phyloP scores from a whole-genome alignment of 306 rosid species.

The Cercis canadensis region DNA sequence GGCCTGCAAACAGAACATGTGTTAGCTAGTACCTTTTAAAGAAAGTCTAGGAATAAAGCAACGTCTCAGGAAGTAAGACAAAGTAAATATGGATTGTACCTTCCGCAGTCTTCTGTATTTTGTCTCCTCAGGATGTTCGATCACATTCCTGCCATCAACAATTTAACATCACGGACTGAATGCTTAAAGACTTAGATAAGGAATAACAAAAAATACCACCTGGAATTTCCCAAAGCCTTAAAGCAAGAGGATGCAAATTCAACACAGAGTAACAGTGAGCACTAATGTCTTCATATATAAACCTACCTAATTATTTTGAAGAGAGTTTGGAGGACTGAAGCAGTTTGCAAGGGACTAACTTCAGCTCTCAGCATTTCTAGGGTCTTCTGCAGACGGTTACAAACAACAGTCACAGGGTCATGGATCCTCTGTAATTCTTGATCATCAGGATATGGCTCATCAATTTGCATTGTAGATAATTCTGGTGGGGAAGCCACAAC shows the following conservation, averaged over 20 bases:
- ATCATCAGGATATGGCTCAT: conserved; percentile 89
- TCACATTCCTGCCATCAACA: conserved; percentile 67
- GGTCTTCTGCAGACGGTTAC: conserved; percentile 66
- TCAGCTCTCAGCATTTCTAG: conserved; percentile 66
- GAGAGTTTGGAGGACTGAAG: conserved; percentile 69
- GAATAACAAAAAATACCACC: conserved; percentile 5
- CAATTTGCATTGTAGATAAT: conserved; percentile 52
- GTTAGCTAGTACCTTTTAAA: too few species aligned
- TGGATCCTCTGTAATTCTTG: conserved; percentile 78
- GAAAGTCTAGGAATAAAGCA: conserved; percentile 20
- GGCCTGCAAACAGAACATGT: conserved; percentile 61
- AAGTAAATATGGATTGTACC: conserved; percentile 49
- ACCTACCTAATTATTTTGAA: conserved; percentile 77
- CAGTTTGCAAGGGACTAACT: conserved; percentile 57
- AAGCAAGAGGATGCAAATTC: conserved; percentile 15
- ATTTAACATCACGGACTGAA: conserved; percentile 23
- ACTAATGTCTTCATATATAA: conserved; percentile 9
- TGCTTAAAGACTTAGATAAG: conserved; percentile 17
- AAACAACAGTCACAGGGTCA: conserved; percentile 64
- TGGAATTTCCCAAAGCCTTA: conserved; percentile 17
- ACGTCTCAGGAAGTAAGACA: conserved; percentile 7
- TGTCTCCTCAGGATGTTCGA: conserved; percentile 77
- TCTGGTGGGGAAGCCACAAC: conserved; percentile 43
- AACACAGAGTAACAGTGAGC: conserved; percentile 5
- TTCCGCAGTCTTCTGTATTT: conserved; percentile 79